Evolutionary conservation across 805 yeast genomes (phyloP).

Genomic region (Kluyveromyces siamensis): DNA sequence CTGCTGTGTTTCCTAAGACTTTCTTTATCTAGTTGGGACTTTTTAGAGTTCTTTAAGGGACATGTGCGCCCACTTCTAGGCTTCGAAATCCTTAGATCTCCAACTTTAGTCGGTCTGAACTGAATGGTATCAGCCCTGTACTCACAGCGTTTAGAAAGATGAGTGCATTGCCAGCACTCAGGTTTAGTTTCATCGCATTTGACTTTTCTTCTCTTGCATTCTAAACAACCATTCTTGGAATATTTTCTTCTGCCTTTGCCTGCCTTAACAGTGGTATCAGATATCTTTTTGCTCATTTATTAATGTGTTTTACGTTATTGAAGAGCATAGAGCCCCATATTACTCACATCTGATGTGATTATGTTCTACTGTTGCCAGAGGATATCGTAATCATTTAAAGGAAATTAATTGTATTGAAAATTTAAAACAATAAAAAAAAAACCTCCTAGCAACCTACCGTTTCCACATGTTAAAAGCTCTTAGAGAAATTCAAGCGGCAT

Average conservation of each 20-base stretch:
- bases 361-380: too few species aligned
- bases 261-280: neutral
- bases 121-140: neutral
- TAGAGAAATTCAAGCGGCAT: too few species aligned
- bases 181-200: conserved; percentile 10
- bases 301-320: too few species aligned
- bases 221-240: conserved; percentile 8
- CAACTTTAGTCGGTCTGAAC: neutral
- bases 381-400: too few species aligned
- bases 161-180: conserved; percentile 8
- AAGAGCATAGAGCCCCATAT: too few species aligned
- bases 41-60: neutral
- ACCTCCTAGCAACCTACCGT: too few species aligned
- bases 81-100: neutral
- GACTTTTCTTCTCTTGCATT: conserved; percentile 11
- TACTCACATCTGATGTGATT: too few species aligned
- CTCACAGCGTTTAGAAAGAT: conserved; percentile 6
- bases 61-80: neutral
- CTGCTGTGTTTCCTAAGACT: neutral
- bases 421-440: too few species aligned
- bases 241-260: conserved; percentile 1
- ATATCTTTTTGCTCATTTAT: too few species aligned
- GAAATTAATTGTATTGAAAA: too few species aligned
- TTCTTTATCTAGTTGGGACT: neutral
- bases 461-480: too few species aligned